These are phyloP conservation scores for Plasmodium yoelii DNA, from an alignment of 169 alveolate species.

Conservation along the genomic window DNA sequence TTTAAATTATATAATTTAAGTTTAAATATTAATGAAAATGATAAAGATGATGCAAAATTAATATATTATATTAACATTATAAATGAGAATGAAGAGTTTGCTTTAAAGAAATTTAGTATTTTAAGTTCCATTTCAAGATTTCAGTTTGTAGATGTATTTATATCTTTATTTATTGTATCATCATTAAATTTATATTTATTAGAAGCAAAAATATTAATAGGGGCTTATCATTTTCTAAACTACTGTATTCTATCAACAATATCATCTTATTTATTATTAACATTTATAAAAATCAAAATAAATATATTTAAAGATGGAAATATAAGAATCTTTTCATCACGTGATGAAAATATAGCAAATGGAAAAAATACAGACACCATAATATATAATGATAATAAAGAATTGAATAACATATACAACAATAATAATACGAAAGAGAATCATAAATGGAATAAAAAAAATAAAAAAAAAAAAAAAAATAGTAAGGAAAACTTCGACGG, in stretches of 20 bases:
- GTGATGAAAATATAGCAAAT: not conserved
- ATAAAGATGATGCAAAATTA: slow-evolving; percentile 13
- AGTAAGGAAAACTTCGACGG: too few relatives aligned
- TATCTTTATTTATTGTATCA: slow-evolving; percentile 58
- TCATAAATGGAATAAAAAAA: too few relatives aligned
- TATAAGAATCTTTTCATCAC: slow-evolving; percentile 23
- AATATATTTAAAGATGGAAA: slow-evolving; percentile 37
- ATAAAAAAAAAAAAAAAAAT: too few relatives aligned
- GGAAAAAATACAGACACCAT: not conserved
- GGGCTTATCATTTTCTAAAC: slow-evolving; percentile 54
- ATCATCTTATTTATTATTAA: slow-evolving; percentile 48
- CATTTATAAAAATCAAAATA: slow-evolving; percentile 40
- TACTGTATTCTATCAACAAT: slow-evolving; percentile 56
- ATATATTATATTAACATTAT: slow-evolving; percentile 36
- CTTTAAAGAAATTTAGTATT: slow-evolving; percentile 39
- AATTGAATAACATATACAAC: too few relatives aligned
- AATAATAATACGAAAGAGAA: too few relatives aligned
- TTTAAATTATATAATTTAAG: slow-evolving; percentile 29
- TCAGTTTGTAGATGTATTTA: slow-evolving; percentile 70
- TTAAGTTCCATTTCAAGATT: slow-evolving; percentile 55
- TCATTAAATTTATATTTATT: slow-evolving; percentile 54
- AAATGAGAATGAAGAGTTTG: slow-evolving; percentile 41
- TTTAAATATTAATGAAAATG: slow-evolving; percentile 2
- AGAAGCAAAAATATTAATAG: slow-evolving; percentile 54
- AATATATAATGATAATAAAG: too few relatives aligned